Evolutionary conservation across 306 rosid species (phyloP), one percentile per base, ranked within the genome.

Genomic region (Dalbergia oliveri): DNA sequence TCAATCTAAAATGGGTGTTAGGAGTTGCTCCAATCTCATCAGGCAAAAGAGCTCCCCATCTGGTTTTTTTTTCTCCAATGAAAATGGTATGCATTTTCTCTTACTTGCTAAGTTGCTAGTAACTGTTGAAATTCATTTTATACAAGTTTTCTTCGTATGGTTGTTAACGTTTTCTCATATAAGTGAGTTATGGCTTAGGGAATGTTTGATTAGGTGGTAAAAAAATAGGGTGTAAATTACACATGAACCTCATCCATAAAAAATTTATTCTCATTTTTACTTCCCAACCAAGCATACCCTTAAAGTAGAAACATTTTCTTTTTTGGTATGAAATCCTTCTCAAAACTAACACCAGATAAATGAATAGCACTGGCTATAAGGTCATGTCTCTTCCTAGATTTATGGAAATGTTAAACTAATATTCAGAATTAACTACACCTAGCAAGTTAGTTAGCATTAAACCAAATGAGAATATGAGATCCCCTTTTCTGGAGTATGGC

Each of bases 41-140:
- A 87, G 98, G 77, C 93, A 89, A 73, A 87, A 74, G 69, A 94
- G 97, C 76, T 92, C 92, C 33, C 94, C 97, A 10, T 85, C 94
- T 58, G 94, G 80, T 13, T 80, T 92, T 74, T 87, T 91, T 74
- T 87, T 89, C 90, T 73, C 88, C 64, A 73, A 59, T 74, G 88
- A 89, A 73, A 88, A 84, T 82, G 97, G 98, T 94, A 89, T 73
- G 63, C 5, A 4, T 58, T 58, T 63, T 67, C 11, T 58, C 19
- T 59, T 75, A 14, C 59, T 69, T 69, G 23, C 66, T 67, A 33
- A 14, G 54, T 69, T 69, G 23, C 66, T 67, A 33, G 26, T 19
- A 37, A 9, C 6, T 47, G 0, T 62, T 1, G 51, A n/a, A 11
- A 11, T 66, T 31, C 15, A 10, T 16, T 76, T 34, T 9, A 47